Evolutionary conservation across 805 yeast species (phyloP).

Genomic region (Cyberlindnera suaveolens): DNA sequence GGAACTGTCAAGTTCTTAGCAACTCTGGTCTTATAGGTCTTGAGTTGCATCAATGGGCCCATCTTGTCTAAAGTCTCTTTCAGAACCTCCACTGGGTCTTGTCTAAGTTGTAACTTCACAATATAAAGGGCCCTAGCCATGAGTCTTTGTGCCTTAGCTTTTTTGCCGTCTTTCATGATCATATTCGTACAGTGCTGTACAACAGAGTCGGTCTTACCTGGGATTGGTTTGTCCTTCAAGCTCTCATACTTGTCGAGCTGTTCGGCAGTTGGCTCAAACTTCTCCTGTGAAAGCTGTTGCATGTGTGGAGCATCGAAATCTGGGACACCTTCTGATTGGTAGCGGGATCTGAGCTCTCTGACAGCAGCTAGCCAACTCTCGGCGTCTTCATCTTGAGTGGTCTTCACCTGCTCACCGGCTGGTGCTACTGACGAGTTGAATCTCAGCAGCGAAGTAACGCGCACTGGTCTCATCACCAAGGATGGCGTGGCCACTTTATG

Average conservation of each 20-base stretch:
- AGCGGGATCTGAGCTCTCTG: slow-evolving; percentile 27
- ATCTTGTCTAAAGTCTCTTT: slow-evolving; percentile 70
- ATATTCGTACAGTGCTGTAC: slow-evolving; percentile 74
- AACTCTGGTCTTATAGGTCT: slow-evolving; percentile 73
- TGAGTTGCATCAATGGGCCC: slow-evolving; percentile 79
- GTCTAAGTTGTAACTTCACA: slow-evolving; percentile 62
- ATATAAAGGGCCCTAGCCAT: slow-evolving; percentile 76
- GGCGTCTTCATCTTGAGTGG: slow-evolving; percentile 16
- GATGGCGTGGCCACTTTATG: background rate
- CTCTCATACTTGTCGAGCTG: slow-evolving; percentile 54
- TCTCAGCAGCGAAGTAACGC: slow-evolving; percentile 2
- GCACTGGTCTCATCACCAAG: background rate
- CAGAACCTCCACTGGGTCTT: slow-evolving; percentile 74
- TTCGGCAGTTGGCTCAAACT: slow-evolving; percentile 54
- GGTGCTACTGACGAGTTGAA: slow-evolving; percentile 7
- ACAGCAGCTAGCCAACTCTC: slow-evolving; percentile 44
- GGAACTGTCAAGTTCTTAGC: slow-evolving; percentile 83
- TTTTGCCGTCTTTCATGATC: slow-evolving; percentile 90
- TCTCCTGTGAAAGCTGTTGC: slow-evolving; percentile 19
- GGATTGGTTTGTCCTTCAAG: slow-evolving; percentile 48
- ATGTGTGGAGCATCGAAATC: slow-evolving; percentile 23
- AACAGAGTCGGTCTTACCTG: slow-evolving; percentile 60
- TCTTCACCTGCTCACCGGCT: background rate
- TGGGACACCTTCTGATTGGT: slow-evolving; percentile 29
- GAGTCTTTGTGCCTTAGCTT: slow-evolving; percentile 67